Conservation (phyloP, 1,284 basidiomycete genomes). For the Neolentinus lepideus region DNA sequence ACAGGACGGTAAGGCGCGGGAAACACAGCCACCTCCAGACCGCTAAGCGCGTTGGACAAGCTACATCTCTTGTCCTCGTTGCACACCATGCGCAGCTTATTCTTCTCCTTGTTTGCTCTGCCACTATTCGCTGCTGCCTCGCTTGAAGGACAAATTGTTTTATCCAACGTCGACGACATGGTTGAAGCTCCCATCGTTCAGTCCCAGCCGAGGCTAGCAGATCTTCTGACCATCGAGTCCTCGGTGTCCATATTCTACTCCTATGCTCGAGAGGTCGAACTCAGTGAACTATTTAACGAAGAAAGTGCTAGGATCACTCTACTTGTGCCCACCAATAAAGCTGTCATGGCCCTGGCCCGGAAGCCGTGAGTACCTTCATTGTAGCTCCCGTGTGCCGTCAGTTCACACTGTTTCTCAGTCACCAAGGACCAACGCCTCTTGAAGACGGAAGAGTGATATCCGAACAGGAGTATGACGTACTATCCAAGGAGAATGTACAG, state of each 20-base stretch:
- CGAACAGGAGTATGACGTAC: conserved; percentile 54
- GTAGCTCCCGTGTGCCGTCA: background rate
- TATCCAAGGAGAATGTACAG: conserved; percentile 55
- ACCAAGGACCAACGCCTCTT: conserved; percentile 39
- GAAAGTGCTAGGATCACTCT: conserved; percentile 38
- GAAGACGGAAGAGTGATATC: conserved; percentile 45
- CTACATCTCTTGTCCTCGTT: background rate
- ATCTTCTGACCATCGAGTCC: conserved; percentile 67
- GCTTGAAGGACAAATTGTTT: background rate
- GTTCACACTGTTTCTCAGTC: conserved; percentile 25
- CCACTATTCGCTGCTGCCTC: background rate
- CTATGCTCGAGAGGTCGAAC: conserved; percentile 62
- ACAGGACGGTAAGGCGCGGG: background rate
- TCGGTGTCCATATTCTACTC: conserved; percentile 74
- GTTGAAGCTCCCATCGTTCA: conserved; percentile 16
- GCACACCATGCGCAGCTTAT: background rate
- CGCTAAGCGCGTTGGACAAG: background rate
- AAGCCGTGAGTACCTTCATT: conserved; percentile 55
- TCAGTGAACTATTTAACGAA: conserved; percentile 45
- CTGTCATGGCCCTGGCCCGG: conserved; percentile 64
- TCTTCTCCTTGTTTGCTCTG: background rate
- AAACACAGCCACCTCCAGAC: background rate
- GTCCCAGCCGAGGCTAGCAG: conserved; percentile 45
- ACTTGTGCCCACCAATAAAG: conserved; percentile 73
- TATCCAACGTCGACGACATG: conserved; percentile 7